Base-by-base conservation (phyloP, 139 green algal species). In the Edaphochlamys debaryana region DNA sequence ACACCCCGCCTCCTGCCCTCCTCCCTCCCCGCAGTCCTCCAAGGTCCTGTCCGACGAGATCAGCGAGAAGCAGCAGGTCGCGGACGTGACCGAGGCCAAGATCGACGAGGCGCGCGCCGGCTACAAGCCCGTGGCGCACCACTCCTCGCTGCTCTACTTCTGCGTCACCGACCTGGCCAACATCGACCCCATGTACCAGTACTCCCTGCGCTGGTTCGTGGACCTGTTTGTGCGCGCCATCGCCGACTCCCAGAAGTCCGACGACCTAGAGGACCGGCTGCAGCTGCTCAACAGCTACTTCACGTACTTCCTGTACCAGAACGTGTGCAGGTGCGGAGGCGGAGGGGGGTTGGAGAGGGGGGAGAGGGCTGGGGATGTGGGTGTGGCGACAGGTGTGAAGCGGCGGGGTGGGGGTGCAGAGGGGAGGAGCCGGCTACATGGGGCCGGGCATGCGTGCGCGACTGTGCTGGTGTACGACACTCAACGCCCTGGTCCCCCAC, bases 101-200 rank as follows among this genome's bases (percentile, higher is more conserved):
- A 98, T 98, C 71, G 94, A 98, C 79, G 85, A 91, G 70, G 92
- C 92, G 20, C 83, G 90, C 37, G 78, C 86, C 38, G 93, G 87
- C 23, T 97, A 97, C 89, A 89, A 93, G 80, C 91, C 92, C 27
- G 88, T 94, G n/a, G 94, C 93, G 0, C 82, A 90, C 54, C 91
- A 94, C 86, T 84, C 87, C 15, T 88, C 87, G 36, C 70, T 94
- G 34, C 87, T 97, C 17, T 97, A 96, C 88, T 96, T 97, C 86
- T 91, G 85, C 48, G 87, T 95, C 30, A 87, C 79, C 27, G 91
- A 95, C 84, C 48, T 95, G 62, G 90, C 75, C 60, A 90, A 90
- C 87, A 94, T 95, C 79, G 92, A 95, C 69, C 88, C 91, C 62
- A 95, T 95, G 92, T 95, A 95, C 90, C 91, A 94, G 81, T 95